Conservation (phyloP, 352 stramenopile genomes). For the Phytophthora ohioensis region DNA sequence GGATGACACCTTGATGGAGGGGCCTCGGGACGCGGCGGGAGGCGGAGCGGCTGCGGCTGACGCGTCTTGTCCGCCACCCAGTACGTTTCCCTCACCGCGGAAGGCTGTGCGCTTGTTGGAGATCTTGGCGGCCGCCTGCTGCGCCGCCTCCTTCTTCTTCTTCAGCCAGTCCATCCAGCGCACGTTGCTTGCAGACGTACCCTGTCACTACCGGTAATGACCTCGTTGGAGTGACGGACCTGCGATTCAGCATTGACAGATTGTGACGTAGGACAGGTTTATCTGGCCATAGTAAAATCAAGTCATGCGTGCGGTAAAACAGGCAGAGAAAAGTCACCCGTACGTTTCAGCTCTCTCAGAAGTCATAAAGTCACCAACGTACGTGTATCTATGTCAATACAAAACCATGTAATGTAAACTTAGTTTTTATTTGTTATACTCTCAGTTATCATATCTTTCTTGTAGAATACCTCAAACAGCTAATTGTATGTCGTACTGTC, state of each 20-base stretch:
- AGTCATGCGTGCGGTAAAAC: slow-evolving; percentile 1
- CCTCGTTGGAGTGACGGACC: not conserved
- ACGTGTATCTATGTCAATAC: not conserved
- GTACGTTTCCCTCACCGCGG: slow-evolving; percentile 71
- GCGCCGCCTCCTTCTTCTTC: slow-evolving; percentile 85
- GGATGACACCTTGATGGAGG: slow-evolving; percentile 41
- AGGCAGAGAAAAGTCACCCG: slow-evolving; percentile 1
- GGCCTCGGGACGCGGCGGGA: slow-evolving; percentile 17
- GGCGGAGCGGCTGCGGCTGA: slow-evolving; percentile 5
- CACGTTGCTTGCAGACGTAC: not conserved
- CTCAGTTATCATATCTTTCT: not conserved
- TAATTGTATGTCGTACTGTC: slow-evolving; percentile 6
- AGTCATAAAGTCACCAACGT: not conserved
- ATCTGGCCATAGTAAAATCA: not conserved
- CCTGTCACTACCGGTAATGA: not conserved
- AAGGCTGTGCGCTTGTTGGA: slow-evolving; percentile 77
- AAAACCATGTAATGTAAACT: not conserved
- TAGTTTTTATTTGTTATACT: not conserved
- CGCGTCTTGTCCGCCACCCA: slow-evolving; percentile 40
- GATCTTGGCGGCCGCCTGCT: slow-evolving; percentile 77
- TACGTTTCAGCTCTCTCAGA: not conserved
- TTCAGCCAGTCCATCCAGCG: slow-evolving; percentile 74
- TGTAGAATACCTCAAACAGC: slow-evolving; percentile 2
- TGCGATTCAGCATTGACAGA: not conserved
- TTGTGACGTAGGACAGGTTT: not conserved